phyloP scores from a whole-genome alignment of 1,139 yeast species.

The Suhomyces atakaporum region DNA sequence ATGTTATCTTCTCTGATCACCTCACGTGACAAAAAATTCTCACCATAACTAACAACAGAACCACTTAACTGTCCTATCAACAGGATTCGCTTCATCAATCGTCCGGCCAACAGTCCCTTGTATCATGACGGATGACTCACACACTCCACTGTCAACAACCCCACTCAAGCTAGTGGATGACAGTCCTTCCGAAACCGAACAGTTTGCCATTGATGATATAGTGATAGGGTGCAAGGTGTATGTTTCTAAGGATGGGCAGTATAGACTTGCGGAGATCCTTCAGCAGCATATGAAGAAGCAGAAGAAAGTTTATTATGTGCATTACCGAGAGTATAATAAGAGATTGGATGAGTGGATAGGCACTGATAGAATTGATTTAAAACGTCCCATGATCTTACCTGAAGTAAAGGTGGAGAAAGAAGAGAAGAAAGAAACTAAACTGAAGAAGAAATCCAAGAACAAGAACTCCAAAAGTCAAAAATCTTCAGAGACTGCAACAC shows the following conservation, averaged over 20 bases:
- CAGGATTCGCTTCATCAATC: not conserved
- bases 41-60: slow-evolving; percentile 1
- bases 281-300: slow-evolving; percentile 78
- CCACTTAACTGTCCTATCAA: not conserved
- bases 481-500: slow-evolving; percentile 23
- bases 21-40: not conserved
- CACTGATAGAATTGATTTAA: slow-evolving; percentile 67
- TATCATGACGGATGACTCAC: slow-evolving; percentile 9
- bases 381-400: slow-evolving; percentile 70
- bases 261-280: slow-evolving; percentile 80
- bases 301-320: slow-evolving; percentile 82
- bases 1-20: not conserved
- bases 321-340: slow-evolving; percentile 90
- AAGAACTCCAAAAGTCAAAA: slow-evolving; percentile 16
- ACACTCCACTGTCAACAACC: slow-evolving; percentile 12
- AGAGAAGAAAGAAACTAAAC: slow-evolving; percentile 21
- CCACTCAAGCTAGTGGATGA: slow-evolving; percentile 14
- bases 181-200: slow-evolving; percentile 12
- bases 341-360: slow-evolving; percentile 90
- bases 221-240: slow-evolving; percentile 76
- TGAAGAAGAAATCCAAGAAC: slow-evolving; percentile 17
- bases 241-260: slow-evolving; percentile 79
- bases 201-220: slow-evolving; percentile 49
- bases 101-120: not conserved
- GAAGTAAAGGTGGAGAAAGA: slow-evolving; percentile 55